Evolutionary conservation across 768 basidiomycete genomes (phyloP).

Genomic region (Tulasnella sp.): DNA sequence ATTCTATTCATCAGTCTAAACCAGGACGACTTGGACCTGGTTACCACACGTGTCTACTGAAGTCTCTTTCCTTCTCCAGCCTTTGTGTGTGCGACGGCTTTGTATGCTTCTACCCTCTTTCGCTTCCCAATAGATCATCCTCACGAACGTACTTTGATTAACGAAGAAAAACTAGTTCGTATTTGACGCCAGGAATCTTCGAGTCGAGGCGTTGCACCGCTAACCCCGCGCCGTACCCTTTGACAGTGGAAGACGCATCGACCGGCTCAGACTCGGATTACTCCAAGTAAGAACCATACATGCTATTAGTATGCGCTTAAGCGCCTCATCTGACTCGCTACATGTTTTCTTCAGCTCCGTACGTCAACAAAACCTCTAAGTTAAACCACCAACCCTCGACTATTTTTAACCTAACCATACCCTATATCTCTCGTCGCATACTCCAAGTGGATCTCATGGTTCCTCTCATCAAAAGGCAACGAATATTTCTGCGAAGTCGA

Average conservation of each 20-base stretch:
- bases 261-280: conserved; percentile 93
- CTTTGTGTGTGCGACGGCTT: background rate
- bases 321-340: background rate
- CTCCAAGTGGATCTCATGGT: conserved; percentile 95
- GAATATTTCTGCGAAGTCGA: conserved; percentile 99
- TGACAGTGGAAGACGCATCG: conserved; percentile 38
- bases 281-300: conserved; percentile 63
- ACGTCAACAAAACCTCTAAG: conserved; percentile 9
- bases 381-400: background rate
- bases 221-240: conserved; percentile 10
- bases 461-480: conserved; percentile 93
- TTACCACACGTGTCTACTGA: background rate
- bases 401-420: conserved; percentile 32
- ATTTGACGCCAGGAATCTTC: background rate
- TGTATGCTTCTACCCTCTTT: background rate
- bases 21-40: background rate
- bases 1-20: background rate
- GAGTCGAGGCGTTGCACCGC: background rate
- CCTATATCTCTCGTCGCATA: conserved; percentile 23
- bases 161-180: background rate
- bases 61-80: conserved; percentile 6
- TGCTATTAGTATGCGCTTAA: background rate
- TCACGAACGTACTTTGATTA: background rate
- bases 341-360: background rate
- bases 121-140: background rate